Evolutionary conservation across 192 early-diverging fungal genomes (phyloP).

Genomic region (Backusella liffmaniae): DNA sequence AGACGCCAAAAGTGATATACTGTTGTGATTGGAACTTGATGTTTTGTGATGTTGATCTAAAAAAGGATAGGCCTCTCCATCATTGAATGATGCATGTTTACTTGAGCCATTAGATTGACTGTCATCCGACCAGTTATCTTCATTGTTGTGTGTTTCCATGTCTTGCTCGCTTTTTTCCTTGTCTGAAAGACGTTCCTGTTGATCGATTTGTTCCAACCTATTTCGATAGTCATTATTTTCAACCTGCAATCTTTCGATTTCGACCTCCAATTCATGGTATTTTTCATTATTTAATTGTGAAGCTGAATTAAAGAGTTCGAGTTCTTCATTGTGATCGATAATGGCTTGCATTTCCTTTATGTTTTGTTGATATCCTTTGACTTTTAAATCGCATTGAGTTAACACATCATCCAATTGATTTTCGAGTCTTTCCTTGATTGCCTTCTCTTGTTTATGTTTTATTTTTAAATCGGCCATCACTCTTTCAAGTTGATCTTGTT

Average conservation of each 20-base stretch:
- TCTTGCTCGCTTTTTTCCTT: not conserved
- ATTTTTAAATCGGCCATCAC: not conserved
- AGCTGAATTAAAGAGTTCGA: not conserved
- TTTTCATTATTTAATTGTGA: not conserved
- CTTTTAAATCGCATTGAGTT: not conserved
- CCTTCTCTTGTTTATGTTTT: not conserved
- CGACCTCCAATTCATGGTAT: not conserved
- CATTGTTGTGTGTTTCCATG: not conserved
- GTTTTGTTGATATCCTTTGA: not conserved
- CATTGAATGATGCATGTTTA: not conserved
- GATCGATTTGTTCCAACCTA: not conserved
- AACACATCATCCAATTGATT: not conserved
- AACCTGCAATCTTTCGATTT: not conserved
- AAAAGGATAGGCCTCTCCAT: not conserved
- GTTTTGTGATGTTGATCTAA: not conserved
- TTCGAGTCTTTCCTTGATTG: not conserved
- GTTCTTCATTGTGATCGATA: not conserved
- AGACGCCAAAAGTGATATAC: not conserved
- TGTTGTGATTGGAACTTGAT: not conserved
- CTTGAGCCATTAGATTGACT: not conserved
- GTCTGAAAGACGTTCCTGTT: not conserved
- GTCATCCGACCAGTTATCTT: not conserved
- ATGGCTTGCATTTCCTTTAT: not conserved
- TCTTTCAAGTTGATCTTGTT: not conserved
- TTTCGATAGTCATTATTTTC: not conserved